These are phyloP conservation scores for Rhodotorula graminis DNA, from an alignment of 768 basidiomycete genomes.

Conservation along the genomic window DNA sequence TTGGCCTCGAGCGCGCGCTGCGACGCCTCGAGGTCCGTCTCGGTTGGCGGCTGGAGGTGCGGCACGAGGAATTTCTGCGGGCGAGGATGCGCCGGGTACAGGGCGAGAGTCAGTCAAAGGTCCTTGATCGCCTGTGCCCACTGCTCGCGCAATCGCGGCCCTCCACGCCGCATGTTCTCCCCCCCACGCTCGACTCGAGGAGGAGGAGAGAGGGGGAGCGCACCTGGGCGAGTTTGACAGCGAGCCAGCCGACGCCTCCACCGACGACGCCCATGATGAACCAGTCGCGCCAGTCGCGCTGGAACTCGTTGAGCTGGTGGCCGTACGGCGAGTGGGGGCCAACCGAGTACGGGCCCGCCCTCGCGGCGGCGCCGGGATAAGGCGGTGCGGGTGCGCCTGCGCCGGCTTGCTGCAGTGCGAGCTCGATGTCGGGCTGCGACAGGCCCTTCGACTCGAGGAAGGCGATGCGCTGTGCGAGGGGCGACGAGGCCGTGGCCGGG, in stretches of 20 bases:
- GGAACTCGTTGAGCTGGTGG: constrained; percentile 37
- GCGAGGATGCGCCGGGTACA: background rate
- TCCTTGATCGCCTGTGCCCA: too few relatives aligned
- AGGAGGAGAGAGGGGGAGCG: constrained; percentile 20
- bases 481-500: constrained; percentile 56
- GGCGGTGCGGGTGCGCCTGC: constrained; percentile 18
- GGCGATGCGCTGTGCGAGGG: constrained; percentile 76
- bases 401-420: constrained; percentile 56
- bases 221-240: constrained; percentile 72
- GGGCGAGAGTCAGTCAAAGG: background rate
- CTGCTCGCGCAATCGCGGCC: background rate
- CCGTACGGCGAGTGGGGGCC: background rate
- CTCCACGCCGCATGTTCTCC: background rate
- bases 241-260: constrained; percentile 75
- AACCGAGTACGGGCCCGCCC: background rate
- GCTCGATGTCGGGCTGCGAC: constrained; percentile 73
- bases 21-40: constrained; percentile 84
- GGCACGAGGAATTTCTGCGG: constrained; percentile 84
- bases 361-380: background rate
- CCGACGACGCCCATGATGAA: constrained; percentile 96
- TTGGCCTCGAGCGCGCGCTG: constrained; percentile 76
- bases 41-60: constrained; percentile 78
- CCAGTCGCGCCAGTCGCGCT: constrained; percentile 86
- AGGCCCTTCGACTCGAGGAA: constrained; percentile 96
- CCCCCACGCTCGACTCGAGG: too few relatives aligned